Conservation (phyloP, 2,329 filamentous ascomycete genomes). For the Clonostachys chloroleuca region DNA sequence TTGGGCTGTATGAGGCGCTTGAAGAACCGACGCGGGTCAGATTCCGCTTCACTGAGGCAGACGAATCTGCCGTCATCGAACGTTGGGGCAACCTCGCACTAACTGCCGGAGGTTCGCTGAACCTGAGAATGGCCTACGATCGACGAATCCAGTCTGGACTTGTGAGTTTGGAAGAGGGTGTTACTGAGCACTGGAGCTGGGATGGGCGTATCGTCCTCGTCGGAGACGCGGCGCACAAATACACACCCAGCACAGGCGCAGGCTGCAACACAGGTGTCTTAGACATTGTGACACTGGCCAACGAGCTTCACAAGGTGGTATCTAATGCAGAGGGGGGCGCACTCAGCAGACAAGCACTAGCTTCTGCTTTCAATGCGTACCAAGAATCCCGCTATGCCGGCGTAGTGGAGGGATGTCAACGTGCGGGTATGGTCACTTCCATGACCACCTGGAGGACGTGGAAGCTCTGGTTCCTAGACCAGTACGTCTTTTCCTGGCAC, state of each 20-base stretch:
- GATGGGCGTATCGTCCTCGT: slow-evolving; percentile 11
- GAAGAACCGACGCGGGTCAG: too few relatives aligned
- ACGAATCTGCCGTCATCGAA: too few relatives aligned
- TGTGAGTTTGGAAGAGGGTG: slow-evolving; percentile 18
- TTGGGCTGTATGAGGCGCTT: too few relatives aligned
- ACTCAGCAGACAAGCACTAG: neutral
- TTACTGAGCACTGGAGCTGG: slow-evolving; percentile 6
- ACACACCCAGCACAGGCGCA: slow-evolving; percentile 18
- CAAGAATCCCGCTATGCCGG: neutral
- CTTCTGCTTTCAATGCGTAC: neutral
- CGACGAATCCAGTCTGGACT: slow-evolving; percentile 5
- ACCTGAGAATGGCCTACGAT: slow-evolving; percentile 3
- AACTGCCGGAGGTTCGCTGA: too few relatives aligned
- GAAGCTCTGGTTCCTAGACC: slow-evolving; percentile 3
- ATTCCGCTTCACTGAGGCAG: too few relatives aligned
- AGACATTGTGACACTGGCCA: slow-evolving; percentile 13
- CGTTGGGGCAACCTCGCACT: too few relatives aligned
- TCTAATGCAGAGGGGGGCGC: too few relatives aligned
- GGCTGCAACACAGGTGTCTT: slow-evolving; percentile 21
- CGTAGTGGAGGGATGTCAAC: neutral
- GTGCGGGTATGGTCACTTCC: neutral
- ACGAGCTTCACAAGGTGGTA: slow-evolving; percentile 9
- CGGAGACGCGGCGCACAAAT: slow-evolving; percentile 22
- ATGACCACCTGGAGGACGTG: neutral
- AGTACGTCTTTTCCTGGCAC: slow-evolving; percentile 10